Evolutionary conservation across 805 yeast genomes (phyloP), one percentile per base, ranked within the genome.

Genomic region (Spathaspora arborariae): DNA sequence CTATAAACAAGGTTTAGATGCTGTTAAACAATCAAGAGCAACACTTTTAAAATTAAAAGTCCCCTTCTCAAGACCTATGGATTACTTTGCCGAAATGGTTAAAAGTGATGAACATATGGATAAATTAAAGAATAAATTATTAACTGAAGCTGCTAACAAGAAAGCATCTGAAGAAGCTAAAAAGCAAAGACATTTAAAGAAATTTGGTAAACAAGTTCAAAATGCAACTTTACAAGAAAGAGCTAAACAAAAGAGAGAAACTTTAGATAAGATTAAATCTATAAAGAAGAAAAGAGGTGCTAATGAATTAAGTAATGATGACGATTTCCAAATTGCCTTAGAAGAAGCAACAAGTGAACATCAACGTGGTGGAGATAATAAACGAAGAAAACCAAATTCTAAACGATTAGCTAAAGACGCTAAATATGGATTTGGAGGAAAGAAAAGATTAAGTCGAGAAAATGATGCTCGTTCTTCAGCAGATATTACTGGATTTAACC

Each of bases 21-120:
- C 97, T 3, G 94, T 87, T 22, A 68, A 76, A 44, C 80, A 77
- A 55, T 96, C 87, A 20, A 83, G 92, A 59, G 64, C 75, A 41
- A 78, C 79, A 45, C 72, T 87, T 37, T 69, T 82, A 47, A 82
- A 82, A 59, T 76, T 87, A 54, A 84, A 84, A 60, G 82, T 92
- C 26, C 89, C 97, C 50, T 94, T 94, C 65, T 76, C 95, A 22
- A 81, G 99, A 66, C 99, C 99, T 33, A 72, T 80, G 59, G 99
- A 94, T 64, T 94, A 88, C 67, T 94, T 94, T 71, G 99, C 99
- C 16, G 99, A 94, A 70, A 94, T 94, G 99, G 88, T 90, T 50
- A 94, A 94, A 73, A 84, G 91, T 45, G 99, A 94, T 67, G 97
- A 89, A 65, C 99, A 94, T 68, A 94, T 94, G 99, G 97, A 89